Evolutionary conservation across 2,329 filamentous ascomycete species (phyloP), one percentile per base, ranked within the genome.

Genomic region (Phoma sp.): DNA sequence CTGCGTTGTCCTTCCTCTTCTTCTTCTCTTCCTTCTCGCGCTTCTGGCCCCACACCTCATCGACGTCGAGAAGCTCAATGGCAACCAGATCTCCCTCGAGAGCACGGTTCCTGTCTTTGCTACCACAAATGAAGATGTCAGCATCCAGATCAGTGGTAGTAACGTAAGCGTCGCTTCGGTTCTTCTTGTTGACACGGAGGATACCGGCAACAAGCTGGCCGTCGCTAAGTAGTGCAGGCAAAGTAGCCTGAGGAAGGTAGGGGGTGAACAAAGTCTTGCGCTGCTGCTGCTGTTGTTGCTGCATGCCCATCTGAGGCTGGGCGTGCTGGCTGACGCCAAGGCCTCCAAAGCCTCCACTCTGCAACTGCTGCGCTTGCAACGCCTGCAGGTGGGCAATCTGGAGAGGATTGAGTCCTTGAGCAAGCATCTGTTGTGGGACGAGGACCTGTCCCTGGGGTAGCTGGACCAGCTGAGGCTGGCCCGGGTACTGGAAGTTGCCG

Each of bases 11-110:
- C 83, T 99, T 99, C 76, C 95, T 91, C 82, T 98, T 99, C 86
- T 99, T 99, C 85, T 99, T 99, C 77, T 99, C 95, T 79, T 99
- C 95, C 77, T 99, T 99, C 77, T 99, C 95, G 52, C 92, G 91
- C 84, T 99, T 99, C 81, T 99, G 95, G 22, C 89, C 87, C 95
- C 95, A 99, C 2, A 99, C 95, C 73, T 99, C 95, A 74, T 98
- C 95, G 7, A 99, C 95, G 71, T 99, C 94, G 46, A 99, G 87
- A 41, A 99, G 87, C 78, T 99, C 95, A 49, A 99, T 87, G 29
- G 95, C 95, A 55, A 99, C 95, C 51, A 96, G 84, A 74, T 99
- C 95, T 55, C 95, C 95, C 76, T 99, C 95, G 32, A 99, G 84
- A 51, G 95, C 95, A 77, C 95, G 90, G 76, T 99, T 99, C 65